Percentiles rank a stretch among this genome's conserved stretches.
Conservation (phyloP, 2,329 filamentous ascomycete genomes). For the Immersiporthe knoxdaviesiana region DNA sequence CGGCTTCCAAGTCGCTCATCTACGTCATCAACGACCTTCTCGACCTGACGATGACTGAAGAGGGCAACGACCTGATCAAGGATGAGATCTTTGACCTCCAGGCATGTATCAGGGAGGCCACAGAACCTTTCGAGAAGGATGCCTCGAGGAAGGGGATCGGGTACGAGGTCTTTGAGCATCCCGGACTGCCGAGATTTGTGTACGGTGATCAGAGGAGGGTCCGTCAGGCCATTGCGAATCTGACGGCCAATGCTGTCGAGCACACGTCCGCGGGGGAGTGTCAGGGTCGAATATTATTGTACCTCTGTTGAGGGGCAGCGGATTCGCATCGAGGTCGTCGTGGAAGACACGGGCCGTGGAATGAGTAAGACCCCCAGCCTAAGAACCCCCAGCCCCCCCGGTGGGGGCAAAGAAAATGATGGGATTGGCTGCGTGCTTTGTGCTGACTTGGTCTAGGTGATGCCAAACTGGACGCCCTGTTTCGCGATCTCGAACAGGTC, state of each 20-base stretch:
- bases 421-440: neutral
- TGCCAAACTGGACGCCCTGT: conserved; percentile 53
- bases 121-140: conserved; percentile 73
- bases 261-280: conserved; percentile 69
- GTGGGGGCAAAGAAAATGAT: neutral
- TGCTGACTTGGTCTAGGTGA: conserved; percentile 9
- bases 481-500: conserved; percentile 63
- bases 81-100: conserved; percentile 78
- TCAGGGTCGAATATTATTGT: conserved; percentile 72
- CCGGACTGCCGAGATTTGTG: conserved; percentile 70
- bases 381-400: too few species aligned
- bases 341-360: conserved; percentile 75
- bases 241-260: conserved; percentile 83
- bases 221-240: conserved; percentile 81
- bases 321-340: conserved; percentile 72
- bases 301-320: conserved; percentile 55
- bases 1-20: conserved; percentile 87
- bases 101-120: conserved; percentile 75
- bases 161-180: conserved; percentile 69
- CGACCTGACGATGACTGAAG: conserved; percentile 85
- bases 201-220: conserved; percentile 79
- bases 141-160: conserved; percentile 74
- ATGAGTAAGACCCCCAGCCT: conserved; percentile 54
- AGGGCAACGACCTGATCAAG: conserved; percentile 77
- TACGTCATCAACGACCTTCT: conserved; percentile 93